Percentiles rank a stretch among this genome's conserved stretches.
phyloP scores from a whole-genome alignment of 2,329 filamentous ascomycete genomes.

The Aspergillus tanneri region DNA sequence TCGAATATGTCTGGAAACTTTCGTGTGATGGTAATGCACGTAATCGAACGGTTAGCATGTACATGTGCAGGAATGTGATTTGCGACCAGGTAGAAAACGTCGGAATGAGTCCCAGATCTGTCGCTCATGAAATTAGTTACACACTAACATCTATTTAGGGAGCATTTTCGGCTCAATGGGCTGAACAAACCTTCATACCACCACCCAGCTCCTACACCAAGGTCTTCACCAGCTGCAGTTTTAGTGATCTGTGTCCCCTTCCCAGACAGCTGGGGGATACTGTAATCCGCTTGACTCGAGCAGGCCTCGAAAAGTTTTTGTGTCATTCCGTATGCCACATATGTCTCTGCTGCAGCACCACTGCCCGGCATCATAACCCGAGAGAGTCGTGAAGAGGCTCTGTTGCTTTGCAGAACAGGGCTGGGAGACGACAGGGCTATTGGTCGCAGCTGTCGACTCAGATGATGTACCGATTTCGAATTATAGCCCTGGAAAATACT shows the following conservation, averaged over 20 bases:
- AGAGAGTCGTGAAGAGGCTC: constrained; percentile 28
- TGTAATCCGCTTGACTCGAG: constrained; percentile 71
- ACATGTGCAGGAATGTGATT: constrained; percentile 94
- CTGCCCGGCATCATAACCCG: constrained; percentile 35
- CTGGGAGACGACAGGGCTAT: neutral
- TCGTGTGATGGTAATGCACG: constrained; percentile 69
- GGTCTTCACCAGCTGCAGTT: constrained; percentile 75
- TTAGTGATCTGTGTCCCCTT: constrained; percentile 67
- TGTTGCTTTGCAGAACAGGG: constrained; percentile 18
- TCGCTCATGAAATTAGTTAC: neutral
- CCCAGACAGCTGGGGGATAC: constrained; percentile 65
- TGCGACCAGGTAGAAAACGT: constrained; percentile 97
- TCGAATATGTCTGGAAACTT: constrained; percentile 73
- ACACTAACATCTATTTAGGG: too few species aligned
- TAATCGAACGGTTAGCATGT: constrained; percentile 79
- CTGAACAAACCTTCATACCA: constrained; percentile 75
- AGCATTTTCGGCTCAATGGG: neutral
- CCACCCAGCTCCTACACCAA: constrained; percentile 71
- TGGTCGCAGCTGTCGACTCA: constrained; percentile 3
- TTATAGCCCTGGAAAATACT: too few species aligned
- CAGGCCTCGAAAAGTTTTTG: constrained; percentile 77
- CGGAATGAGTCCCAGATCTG: constrained; percentile 74
- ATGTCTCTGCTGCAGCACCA: constrained; percentile 58
- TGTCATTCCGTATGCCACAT: constrained; percentile 76
- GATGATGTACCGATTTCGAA: neutral